Conservation (phyloP, 176 grass and related monocot species). For the Zoysia pacifica region DNA sequence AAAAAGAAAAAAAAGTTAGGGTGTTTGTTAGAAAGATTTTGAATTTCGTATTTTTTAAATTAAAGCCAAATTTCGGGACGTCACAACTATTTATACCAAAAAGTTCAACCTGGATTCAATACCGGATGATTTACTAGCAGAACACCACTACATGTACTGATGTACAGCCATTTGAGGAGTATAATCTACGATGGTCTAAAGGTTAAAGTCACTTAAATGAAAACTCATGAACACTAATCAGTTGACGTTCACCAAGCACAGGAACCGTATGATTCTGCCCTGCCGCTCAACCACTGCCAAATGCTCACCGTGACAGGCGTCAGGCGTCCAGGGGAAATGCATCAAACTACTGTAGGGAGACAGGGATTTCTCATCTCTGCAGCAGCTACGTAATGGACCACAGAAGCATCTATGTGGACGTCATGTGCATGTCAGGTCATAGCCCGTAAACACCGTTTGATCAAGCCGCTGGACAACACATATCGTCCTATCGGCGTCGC, state of each 20-base stretch:
- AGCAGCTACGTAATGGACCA: conserved; percentile 30
- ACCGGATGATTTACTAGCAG: too few relatives aligned
- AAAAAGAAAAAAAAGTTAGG: too few relatives aligned
- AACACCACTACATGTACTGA: too few relatives aligned
- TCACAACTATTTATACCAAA: too few relatives aligned
- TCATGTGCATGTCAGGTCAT: not conserved
- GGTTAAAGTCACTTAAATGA: too few relatives aligned
- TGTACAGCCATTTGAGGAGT: too few relatives aligned
- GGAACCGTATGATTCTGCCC: not conserved
- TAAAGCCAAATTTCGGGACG: too few relatives aligned
- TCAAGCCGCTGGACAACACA: not conserved
- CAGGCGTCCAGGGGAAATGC: not conserved
- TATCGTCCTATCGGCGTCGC: not conserved
- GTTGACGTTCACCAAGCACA: not conserved
- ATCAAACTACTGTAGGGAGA: conserved; percentile 3
- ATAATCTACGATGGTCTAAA: not conserved
- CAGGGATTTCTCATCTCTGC: not conserved
- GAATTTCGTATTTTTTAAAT: too few relatives aligned
- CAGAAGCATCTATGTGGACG: conserved; percentile 19
- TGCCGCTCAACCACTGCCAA: not conserved
- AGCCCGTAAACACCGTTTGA: not conserved
- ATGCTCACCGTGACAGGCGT: not conserved
- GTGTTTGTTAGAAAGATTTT: too few relatives aligned
- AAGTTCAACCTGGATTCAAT: too few relatives aligned
- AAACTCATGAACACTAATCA: not conserved